These are phyloP conservation scores for Orobanche coerulescens DNA, from an alignment of 257 asterid species.

Conservation along the genomic window DNA sequence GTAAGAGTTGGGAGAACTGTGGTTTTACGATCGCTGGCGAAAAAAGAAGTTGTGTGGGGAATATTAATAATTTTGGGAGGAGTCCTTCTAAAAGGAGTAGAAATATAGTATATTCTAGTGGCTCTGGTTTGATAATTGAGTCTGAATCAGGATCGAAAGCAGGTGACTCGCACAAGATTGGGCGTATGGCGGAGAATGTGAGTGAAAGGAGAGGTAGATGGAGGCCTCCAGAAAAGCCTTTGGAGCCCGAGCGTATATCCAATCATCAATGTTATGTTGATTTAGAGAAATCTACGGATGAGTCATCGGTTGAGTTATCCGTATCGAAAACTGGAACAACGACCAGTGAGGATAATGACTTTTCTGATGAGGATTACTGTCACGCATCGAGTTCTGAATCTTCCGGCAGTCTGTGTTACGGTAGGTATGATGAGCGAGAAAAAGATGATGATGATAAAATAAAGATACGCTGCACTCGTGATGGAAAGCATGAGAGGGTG, in stretches of 20 bases:
- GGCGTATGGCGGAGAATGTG: not conserved
- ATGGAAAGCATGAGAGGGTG: not conserved
- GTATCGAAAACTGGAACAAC: not conserved
- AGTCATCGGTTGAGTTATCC: conserved; percentile 7
- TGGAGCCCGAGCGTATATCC: not conserved
- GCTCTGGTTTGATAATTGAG: conserved; percentile 16
- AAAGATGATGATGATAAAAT: not conserved
- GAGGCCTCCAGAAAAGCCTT: not conserved
- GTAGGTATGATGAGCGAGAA: not conserved
- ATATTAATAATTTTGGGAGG: no score
- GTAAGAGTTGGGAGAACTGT: not conserved
- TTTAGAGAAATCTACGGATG: not conserved
- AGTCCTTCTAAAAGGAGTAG: not conserved
- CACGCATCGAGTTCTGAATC: conserved; percentile 19
- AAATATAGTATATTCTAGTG: not conserved
- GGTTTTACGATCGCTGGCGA: not conserved
- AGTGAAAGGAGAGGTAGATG: not conserved
- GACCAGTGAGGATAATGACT: conserved; percentile 20
- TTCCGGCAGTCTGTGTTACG: conserved; percentile 3
- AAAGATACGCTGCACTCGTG: not conserved
- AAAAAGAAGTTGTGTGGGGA: not conserved
- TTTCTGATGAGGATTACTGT: conserved; percentile 19
- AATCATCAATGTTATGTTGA: not conserved
- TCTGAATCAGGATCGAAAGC: no score
- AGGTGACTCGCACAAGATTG: no score